Evolutionary conservation across 1,139 yeast species (phyloP), one percentile per base, ranked within the genome.

Genomic region (Geotrichum australiense): DNA sequence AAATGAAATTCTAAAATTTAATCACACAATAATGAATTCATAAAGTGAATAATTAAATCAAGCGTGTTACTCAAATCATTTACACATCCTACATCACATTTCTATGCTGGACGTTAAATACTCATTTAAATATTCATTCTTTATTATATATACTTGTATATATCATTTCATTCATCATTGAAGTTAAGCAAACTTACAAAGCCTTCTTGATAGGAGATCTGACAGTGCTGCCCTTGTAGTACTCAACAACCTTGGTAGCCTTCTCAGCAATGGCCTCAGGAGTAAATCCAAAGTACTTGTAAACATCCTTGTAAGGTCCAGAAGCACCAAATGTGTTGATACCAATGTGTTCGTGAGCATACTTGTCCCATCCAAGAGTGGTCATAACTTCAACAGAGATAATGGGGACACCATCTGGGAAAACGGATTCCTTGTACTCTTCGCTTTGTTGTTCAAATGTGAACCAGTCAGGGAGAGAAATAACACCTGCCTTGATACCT

Each of bases 261-360:
- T 89, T 86, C 60, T 75, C 71, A 58, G 94, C 91, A 66, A 93
- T 74, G 55, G 95, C 96, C 63, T 86, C 96, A 53, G 93, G 82
- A 44, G 95, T 89, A 74, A 93, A 91, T 53, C 77, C 96, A 57
- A 89, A 85, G 73, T 63, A 71, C 68, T 84, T 77, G 80, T 79
- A 93, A 48, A 91, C 76, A 50, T 83, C 86, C 48, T 70, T 69
- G 61, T 82, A 94, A 65, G 86, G 85, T 65, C 96, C 98, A 50
- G 97, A 87, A 53, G 93, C 94, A 76, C 99, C 99, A 63, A 91
- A 93, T 70, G 87, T 78, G 77, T 87, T 78, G 64, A 93, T 75
- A 67, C 97, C 96, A 61, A 91, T 85, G 67, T 87, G 94, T 72
- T 84, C 94, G 71, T 93, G 98, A 49, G 97, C 78, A 74, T 87